Base-by-base conservation (phyloP, 2,329 filamentous ascomycete species). In the Venturia asperata region DNA sequence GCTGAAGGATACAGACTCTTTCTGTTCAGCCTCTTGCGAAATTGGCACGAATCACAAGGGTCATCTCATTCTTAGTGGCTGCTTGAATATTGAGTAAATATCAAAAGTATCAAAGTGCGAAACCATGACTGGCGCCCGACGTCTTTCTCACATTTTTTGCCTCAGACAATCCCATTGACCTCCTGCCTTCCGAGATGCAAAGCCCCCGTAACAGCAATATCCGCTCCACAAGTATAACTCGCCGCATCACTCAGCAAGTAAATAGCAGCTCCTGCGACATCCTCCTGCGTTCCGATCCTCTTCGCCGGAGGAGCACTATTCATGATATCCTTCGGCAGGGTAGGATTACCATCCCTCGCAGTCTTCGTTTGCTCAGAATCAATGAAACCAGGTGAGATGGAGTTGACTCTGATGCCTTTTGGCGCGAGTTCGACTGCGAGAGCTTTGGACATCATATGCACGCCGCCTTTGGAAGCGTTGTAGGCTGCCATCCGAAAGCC, bases 181-280 rank as follows among this genome's bases (percentile, higher is more conserved):
- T 43, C 43, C 21, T 43, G 43, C 1, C 74, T 76, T 1, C 77
- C 77, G 10, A 70, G 73, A 68, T 78, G 76, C 15, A 80, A 63
- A 0, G 78, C 80, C 2, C 80, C 79, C 1, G 77, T 79, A 30
- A 81, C 78, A 3, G 72, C 71, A 65, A 81, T 78, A 66, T 81
- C 79, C 1, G 76, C 72, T 1, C 74, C 77, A 0, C 78, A 80
- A 3, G 77, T 80, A 67, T 77, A 76, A 15, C 72, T 70, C 24
- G 78, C 71, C 9, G 77, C 79, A 68, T 81, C 79, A 58, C 77
- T 77, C 30, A 81, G 67, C 19, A 80, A 69, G 66, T 80, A 81
- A 10, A 78, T 71, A 4, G 77, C 74, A 1, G 78, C 76, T 0
- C 74, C 75, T 0, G 76, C 78, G 4, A 81, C 72, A 67, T 81